Conservation (phyloP, 163 green algal species). For the Chloromonas sp. region DNA sequence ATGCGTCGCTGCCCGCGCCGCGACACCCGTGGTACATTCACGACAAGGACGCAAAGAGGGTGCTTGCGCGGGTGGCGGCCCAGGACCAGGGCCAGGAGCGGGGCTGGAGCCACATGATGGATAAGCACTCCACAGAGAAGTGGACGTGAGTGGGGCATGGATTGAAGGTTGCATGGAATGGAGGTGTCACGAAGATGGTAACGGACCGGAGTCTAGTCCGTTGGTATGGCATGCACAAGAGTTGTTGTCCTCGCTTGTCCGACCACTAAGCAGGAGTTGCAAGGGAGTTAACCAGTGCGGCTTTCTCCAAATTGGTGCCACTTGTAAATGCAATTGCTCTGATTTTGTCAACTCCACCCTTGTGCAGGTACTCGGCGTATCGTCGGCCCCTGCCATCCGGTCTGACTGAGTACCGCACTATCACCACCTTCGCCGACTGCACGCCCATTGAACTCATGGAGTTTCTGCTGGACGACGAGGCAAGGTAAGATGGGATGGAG, state of each 20-base stretch:
- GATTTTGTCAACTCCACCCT: not conserved
- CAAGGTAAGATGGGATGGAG: slow-evolving; percentile 3
- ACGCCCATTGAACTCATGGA: slow-evolving; percentile 63
- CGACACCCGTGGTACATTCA: not conserved
- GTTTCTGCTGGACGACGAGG: slow-evolving; percentile 72
- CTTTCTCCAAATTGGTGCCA: not conserved
- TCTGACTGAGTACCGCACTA: slow-evolving; percentile 68
- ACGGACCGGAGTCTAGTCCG: not conserved
- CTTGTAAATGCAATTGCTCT: not conserved
- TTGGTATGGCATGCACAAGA: not conserved
- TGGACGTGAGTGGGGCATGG: slow-evolving; percentile 5
- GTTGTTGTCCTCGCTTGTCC: not conserved
- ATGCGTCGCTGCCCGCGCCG: too few species aligned
- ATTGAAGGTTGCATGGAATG: not conserved
- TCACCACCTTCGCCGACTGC: slow-evolving; percentile 38
- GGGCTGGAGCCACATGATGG: slow-evolving; percentile 7
- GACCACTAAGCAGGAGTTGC: not conserved
- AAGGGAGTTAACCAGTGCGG: too few species aligned
- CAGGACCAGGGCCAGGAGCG: not conserved
- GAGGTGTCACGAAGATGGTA: not conserved
- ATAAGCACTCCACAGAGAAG: not conserved
- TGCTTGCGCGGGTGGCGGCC: not conserved
- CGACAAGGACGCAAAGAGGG: not conserved
- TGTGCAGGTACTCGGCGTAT: not conserved
- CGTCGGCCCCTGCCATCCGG: not conserved